Evolutionary conservation across 192 early-diverging fungal genomes (phyloP), one percentile per base, ranked within the genome.

Genomic region (Linnemannia exigua): DNA sequence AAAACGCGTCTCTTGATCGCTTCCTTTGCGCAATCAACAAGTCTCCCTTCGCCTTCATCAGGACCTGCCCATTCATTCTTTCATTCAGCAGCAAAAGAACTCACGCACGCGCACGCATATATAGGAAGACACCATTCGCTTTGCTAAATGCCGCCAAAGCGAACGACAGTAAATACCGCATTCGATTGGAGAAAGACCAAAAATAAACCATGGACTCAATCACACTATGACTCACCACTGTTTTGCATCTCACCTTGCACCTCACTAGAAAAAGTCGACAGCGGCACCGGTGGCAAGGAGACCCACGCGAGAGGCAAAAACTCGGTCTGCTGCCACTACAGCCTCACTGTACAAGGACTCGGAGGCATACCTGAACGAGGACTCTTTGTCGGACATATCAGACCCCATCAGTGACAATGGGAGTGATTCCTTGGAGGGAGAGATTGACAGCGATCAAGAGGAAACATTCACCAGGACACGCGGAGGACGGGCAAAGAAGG

Each of bases 341-440:
- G 73, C 83, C 15, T 85, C 77, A 12, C 79, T 85, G 73, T 85
- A 85, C 69, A 85, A 85, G 48, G 69, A 85, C 15, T 48, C 83
- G 20, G 77, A 68, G 19, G 69, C 67, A 17, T 85, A 79, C 68
- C 11, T 66, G 17, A 66, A 77, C 8, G 54, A 16, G 3, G 28
- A 14, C 5, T 19, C 50, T 12, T 61, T 38, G 28, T 58, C 79
- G 0, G 76, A 77, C 11, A 31, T 72, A 1, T 85, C 83, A 22
- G 77, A 85, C 61, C 63, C 70, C 22, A 71, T 72, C 58, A 85
- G 83, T 31, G 83, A 85, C 3, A 77, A 72, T 1, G 83, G 69
- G 48, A 63, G 47, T n/a, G 80, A 81, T 6, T 20, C 28, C 9
- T 19, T 61, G 35, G 66, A 74, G 36, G 61, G 28, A 31, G 35